Percentiles rank a stretch among this genome's conserved stretches.
Evolutionary conservation across 495 filamentous ascomycete genomes (phyloP).

Genomic region (Penicillium angulare): DNA sequence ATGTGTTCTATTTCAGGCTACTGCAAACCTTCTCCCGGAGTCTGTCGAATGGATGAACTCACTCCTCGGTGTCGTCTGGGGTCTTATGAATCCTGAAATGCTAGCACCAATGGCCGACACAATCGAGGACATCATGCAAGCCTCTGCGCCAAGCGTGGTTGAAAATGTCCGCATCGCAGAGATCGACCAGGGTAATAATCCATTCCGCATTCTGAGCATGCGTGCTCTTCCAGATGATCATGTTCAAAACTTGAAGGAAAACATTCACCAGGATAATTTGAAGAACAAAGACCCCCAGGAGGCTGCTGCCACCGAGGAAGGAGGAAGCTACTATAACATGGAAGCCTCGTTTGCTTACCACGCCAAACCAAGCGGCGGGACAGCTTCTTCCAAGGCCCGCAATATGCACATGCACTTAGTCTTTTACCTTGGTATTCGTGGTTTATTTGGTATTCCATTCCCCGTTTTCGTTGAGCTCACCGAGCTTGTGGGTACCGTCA

Average conservation of each 20-base stretch:
- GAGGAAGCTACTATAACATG: slow-evolving; percentile 90
- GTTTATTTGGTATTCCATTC: slow-evolving; percentile 78
- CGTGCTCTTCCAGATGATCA: slow-evolving; percentile 82
- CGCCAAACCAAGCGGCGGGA: slow-evolving; percentile 67
- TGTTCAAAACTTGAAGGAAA: slow-evolving; percentile 73
- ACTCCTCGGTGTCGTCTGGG: slow-evolving; percentile 78
- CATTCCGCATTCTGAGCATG: slow-evolving; percentile 83
- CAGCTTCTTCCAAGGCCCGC: slow-evolving; percentile 72
- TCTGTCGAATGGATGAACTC: slow-evolving; percentile 96
- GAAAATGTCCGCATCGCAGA: slow-evolving; percentile 96
- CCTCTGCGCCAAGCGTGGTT: slow-evolving; percentile 81
- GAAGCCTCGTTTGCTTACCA: slow-evolving; percentile 94
- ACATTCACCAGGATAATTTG: slow-evolving; percentile 73
- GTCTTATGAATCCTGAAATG: slow-evolving; percentile 91
- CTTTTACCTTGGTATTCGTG: slow-evolving; percentile 80
- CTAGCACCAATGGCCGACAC: slow-evolving; percentile 70
- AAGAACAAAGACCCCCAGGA: slow-evolving; percentile 85
- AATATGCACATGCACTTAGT: slow-evolving; percentile 98
- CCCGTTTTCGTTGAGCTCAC: slow-evolving; percentile 87
- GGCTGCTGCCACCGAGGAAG: slow-evolving; percentile 84
- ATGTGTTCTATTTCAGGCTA: slow-evolving; percentile 48
- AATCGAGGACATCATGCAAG: slow-evolving; percentile 94
- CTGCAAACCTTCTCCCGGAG: slow-evolving; percentile 85
- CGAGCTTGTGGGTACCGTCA: slow-evolving; percentile 80
- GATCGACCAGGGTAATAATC: slow-evolving; percentile 90